Base-by-base conservation (phyloP, 148 eudicot species). In the Mesembryanthemum crystallinum region DNA sequence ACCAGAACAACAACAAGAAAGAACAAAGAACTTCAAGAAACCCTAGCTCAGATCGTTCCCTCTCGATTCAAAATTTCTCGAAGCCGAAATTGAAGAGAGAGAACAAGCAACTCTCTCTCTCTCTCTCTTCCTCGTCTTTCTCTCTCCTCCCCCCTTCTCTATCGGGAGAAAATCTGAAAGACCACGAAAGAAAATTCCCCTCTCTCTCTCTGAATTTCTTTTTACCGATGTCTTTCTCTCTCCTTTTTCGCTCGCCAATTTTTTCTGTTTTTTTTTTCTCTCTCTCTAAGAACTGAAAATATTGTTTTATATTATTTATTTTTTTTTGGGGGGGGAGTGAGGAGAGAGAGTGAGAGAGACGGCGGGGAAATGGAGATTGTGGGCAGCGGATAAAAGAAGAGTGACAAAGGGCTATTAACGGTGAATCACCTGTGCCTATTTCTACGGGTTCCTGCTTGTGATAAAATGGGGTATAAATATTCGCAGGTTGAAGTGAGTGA, bases 11-110 rank as follows among this genome's bases (percentile, higher is more conserved):
- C 3, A 37, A 73, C 0, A 17, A 13, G 23, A 58, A 10, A 17
- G n/a, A n/a, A n/a, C n/a, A n/a, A n/a, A n/a, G n/a, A n/a, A n/a
- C n/a, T n/a, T 15, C 3, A 0, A 20, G 67, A 59, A 76, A 76
- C 79, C 79, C 79, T 76, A 77, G 47, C 63, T 69, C 24, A 67
- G 71, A 67, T 67, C 71, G 32, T 67, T 67, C 30, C 52, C 71
- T 67, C 71, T 67, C 54, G 71, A 67, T 43, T 67, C 33, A 43
- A 67, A 21, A 67, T 67, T 43, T 35, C 20, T 6, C 39, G 1
- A 15, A 66, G 49, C 27, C 14, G 49, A 43, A 67, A 24, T 24
- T 47, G 58, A 47, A 69, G 29, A 27, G 33, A 67, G 33, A 49
- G 35, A 49, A 30, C 12, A 27, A 27, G 18, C 9, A 18, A n/a